Evolutionary conservation across 2,329 filamentous ascomycete species (phyloP), one percentile per base, ranked within the genome.

Genomic region (Nannizziopsis barbatae): DNA sequence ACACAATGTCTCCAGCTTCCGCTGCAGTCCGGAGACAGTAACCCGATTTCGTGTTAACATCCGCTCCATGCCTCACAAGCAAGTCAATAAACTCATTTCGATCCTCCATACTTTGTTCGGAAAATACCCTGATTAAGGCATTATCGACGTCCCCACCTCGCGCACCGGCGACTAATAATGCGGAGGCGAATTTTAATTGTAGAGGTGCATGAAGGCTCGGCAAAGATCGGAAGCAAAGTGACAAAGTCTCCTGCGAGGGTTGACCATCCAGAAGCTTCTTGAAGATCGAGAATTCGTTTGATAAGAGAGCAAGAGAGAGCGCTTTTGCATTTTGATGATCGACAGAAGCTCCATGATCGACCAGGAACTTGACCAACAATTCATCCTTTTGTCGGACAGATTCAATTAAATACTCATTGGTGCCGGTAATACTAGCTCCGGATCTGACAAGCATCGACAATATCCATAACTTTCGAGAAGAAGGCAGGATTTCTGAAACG

Each of bases 281-380:
- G 42, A 54, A 50, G n/a, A 52, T 47, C 12, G 41, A 40, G 3
- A 50, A 37, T n/a, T 44, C 49, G 5, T 37, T 47, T 1, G 49
- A 50, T 5, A 46, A 43, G 17, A 61, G 51, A 6, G 58, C 52
- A n/a, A 51, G 18, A 14, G 52, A 37, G 35, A 60, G 50, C 17
- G 54, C 52, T 30, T 53, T 41, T 8, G 54, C 57, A 41, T 54
- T 52, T 39, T 59, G 47, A 42, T 59, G 57, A 42, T 60, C 55
- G 31, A 57, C 54, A 0, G 57, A 58, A 20, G 55, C 59, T 15
- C 54, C 51, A 22, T 57, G 50, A 9, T 49, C 45, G 20, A 60
- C 40, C 17, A 60, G 40, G 27, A 57, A 47, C 18, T 54, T 51
- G 10, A 56, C 53, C 17, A 57, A 49, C 4, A 49, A 45, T n/a